Evolutionary conservation across 2,329 filamentous ascomycete genomes (phyloP).

Genomic region (Aspergillus sp.): DNA sequence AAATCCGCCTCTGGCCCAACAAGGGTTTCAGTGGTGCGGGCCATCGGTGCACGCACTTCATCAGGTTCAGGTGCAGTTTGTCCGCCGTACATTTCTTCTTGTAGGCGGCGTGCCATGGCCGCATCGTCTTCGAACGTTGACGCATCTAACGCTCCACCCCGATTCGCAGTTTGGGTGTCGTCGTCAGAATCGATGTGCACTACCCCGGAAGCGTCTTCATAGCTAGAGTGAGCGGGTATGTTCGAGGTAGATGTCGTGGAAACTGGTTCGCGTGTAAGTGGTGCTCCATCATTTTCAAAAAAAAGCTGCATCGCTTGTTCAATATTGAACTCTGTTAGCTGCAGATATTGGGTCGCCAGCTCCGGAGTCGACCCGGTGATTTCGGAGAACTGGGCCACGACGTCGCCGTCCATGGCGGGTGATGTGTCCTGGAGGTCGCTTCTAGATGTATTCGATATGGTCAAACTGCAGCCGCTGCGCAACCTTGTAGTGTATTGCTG

Average conservation of each 20-base stretch:
- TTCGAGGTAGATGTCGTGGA: slow-evolving; percentile 25
- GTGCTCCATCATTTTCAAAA: slow-evolving; percentile 77
- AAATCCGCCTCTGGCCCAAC: slow-evolving; percentile 67
- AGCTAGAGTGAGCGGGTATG: slow-evolving; percentile 35
- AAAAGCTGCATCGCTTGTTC: slow-evolving; percentile 86
- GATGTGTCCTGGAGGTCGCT: background rate
- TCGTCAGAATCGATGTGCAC: slow-evolving; percentile 79
- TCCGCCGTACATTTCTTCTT: slow-evolving; percentile 82
- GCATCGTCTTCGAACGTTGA: slow-evolving; percentile 80
- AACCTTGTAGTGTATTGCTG: background rate
- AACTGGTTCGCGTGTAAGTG: slow-evolving; percentile 53
- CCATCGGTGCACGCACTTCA: slow-evolving; percentile 84
- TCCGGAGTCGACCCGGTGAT: slow-evolving; percentile 75
- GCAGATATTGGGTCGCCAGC: slow-evolving; percentile 78
- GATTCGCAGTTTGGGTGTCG: slow-evolving; percentile 27
- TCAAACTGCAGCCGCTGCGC: slow-evolving; percentile 1
- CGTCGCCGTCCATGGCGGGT: slow-evolving; percentile 64
- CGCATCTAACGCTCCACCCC: slow-evolving; percentile 37
- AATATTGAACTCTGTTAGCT: slow-evolving; percentile 79
- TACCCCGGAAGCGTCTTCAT: slow-evolving; percentile 58
- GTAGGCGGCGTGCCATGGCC: slow-evolving; percentile 84
- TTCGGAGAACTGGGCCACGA: slow-evolving; percentile 72
- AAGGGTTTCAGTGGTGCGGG: slow-evolving; percentile 85
- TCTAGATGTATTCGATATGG: background rate
- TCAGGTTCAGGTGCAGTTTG: slow-evolving; percentile 55